Conservation (phyloP, 306 rosid genomes). For the Abrus precatorius region DNA sequence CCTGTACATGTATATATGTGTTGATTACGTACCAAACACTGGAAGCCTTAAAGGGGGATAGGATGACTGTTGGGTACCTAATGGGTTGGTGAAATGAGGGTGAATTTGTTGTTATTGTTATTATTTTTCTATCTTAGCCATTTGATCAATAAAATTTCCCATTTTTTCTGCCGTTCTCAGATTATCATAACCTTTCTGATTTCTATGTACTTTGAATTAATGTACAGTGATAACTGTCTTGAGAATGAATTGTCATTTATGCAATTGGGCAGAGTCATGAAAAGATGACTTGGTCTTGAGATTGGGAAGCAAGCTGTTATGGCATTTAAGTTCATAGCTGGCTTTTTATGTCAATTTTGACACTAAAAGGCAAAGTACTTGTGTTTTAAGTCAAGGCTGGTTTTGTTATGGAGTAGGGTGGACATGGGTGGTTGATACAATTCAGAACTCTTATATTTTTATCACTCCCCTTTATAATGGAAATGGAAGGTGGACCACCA, state of each 20-base stretch:
- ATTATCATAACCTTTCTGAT: neutral
- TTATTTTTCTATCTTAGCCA: conserved; percentile 45
- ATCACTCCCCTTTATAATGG: neutral
- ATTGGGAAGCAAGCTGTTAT: conserved; percentile 13
- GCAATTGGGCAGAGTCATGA: conserved; percentile 18
- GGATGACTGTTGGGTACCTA: conserved; percentile 61
- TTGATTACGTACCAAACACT: conserved; percentile 55
- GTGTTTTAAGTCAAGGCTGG: conserved; percentile 37
- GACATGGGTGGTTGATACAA: conserved; percentile 53
- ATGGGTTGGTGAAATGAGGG: conserved; percentile 60
- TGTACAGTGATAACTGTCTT: neutral
- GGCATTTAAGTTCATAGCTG: conserved; percentile 42
- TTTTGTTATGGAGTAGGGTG: conserved; percentile 17
- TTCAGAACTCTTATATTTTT: conserved; percentile 38
- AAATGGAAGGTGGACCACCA: conserved; percentile 35
- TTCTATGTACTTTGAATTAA: neutral
- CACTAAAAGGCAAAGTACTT: conserved; percentile 29
- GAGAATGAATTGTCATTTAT: conserved; percentile 18
- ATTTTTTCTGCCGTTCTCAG: neutral
- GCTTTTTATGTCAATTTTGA: conserved; percentile 21
- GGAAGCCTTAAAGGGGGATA: conserved; percentile 56
- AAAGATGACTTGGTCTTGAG: conserved; percentile 40
- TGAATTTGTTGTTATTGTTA: conserved; percentile 42
- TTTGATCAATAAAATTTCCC: conserved; percentile 60
- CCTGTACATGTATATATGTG: conserved; percentile 65